Evolutionary conservation across 805 yeast species (phyloP).

Genomic region (Saturnispora bothae): DNA sequence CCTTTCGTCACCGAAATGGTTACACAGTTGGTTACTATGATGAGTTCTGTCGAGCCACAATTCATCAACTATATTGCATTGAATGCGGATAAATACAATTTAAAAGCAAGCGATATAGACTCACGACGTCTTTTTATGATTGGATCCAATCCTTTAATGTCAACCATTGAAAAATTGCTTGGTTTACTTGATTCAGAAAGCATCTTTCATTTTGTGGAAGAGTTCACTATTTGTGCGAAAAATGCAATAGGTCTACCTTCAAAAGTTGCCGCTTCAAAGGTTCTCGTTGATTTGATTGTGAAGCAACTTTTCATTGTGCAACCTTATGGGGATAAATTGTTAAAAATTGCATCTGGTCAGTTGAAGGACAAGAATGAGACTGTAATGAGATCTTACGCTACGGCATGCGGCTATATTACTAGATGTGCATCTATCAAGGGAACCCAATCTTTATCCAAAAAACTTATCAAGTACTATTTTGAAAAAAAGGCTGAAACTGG

Average conservation of each 20-base stretch:
- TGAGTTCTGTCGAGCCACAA: conserved; percentile 90
- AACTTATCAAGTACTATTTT: conserved; percentile 48
- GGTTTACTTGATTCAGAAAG: conserved; percentile 43
- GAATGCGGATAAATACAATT: conserved; percentile 80
- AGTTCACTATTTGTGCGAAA: conserved; percentile 46
- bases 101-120: conserved; percentile 64
- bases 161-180: conserved; percentile 63
- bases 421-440: conserved; percentile 46
- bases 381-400: conserved; percentile 64
- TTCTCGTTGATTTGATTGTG: conserved; percentile 53
- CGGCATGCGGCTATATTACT: conserved; percentile 69
- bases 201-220: conserved; percentile 38
- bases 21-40: conserved; percentile 55
- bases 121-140: conserved; percentile 63
- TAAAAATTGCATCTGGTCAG: conserved; percentile 48
- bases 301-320: conserved; percentile 37
- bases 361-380: conserved; percentile 63
- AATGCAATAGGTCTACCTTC: conserved; percentile 84
- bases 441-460: conserved; percentile 42
- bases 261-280: conserved; percentile 72
- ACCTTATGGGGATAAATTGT: conserved; percentile 50
- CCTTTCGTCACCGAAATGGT: conserved; percentile 62
- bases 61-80: conserved; percentile 73
- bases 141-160: conserved; percentile 81
- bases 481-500: conserved; percentile 26